A percentile compares a stretch with the other conserved stretches of the same genome.
These are phyloP conservation scores for Helminthosporium solani DNA, from an alignment of 2,329 filamentous ascomycete genomes.

Conservation along the genomic window DNA sequence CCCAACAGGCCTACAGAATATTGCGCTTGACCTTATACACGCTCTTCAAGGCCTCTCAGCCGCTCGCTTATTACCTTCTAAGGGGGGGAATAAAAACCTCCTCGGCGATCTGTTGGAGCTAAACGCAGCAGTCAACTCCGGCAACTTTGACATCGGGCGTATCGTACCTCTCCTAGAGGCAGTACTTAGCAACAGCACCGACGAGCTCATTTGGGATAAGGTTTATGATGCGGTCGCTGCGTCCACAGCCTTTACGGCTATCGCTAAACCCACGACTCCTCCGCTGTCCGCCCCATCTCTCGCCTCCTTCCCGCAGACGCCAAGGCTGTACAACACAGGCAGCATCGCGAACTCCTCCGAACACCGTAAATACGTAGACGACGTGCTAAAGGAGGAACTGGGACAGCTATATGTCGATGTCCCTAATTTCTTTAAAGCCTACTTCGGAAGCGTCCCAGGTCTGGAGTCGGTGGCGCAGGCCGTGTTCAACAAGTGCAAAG, in stretches of 20 bases:
- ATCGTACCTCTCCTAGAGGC: slow-evolving; percentile 38
- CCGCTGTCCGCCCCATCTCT: slow-evolving; percentile 7
- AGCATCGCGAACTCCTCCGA: slow-evolving; percentile 22
- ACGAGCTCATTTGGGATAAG: slow-evolving; percentile 41
- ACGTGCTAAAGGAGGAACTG: slow-evolving; percentile 21
- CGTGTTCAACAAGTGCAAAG: slow-evolving; percentile 22
- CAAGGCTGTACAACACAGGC: slow-evolving; percentile 20
- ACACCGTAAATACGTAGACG: slow-evolving; percentile 19
- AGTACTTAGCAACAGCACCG: slow-evolving; percentile 25
- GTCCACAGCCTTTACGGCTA: slow-evolving; percentile 7
- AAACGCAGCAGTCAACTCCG: slow-evolving; percentile 7
- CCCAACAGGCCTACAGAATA: slow-evolving; percentile 8
- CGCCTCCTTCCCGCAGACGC: slow-evolving; percentile 28
- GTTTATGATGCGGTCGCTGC: slow-evolving; percentile 35
- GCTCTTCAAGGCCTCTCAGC: slow-evolving; percentile 9
- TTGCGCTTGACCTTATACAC: slow-evolving; percentile 9
- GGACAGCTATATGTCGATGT: slow-evolving; percentile 20
- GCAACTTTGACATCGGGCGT: slow-evolving; percentile 20
- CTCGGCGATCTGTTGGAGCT: slow-evolving; percentile 9
- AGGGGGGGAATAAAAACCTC: slow-evolving; percentile 3
- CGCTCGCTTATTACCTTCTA: slow-evolving; percentile 5
- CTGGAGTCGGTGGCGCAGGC: slow-evolving; percentile 12
- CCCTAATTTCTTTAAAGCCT: slow-evolving; percentile 24
- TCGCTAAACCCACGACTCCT: slow-evolving; percentile 8
- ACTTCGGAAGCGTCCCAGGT: slow-evolving; percentile 18